These are phyloP conservation scores for Ogataea degrootiae DNA, from an alignment of 805 yeast genomes.

Conservation along the genomic window DNA sequence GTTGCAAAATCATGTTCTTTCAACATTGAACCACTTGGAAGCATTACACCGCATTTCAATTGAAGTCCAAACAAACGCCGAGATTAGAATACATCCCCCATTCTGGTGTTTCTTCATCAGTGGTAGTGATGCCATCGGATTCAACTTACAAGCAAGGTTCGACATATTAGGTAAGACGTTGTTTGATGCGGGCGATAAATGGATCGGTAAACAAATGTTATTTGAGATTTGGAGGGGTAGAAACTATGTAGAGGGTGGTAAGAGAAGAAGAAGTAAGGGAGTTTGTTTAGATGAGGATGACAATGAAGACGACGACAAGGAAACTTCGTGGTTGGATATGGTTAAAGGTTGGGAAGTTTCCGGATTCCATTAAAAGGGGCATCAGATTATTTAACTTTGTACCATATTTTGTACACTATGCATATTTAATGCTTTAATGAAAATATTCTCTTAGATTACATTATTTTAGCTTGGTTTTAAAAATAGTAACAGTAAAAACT, in stretches of 20 bases:
- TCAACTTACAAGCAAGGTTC: slow-evolving; percentile 27
- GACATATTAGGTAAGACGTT: slow-evolving; percentile 31
- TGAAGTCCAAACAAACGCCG: slow-evolving; percentile 14
- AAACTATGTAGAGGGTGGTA: slow-evolving; percentile 11
- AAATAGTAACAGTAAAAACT: background rate
- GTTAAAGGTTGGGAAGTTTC: slow-evolving; percentile 48
- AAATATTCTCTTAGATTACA: background rate
- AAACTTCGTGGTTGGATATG: slow-evolving; percentile 48
- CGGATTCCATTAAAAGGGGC: slow-evolving; percentile 21
- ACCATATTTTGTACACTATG: background rate
- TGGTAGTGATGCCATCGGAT: slow-evolving; percentile 36
- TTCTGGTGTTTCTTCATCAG: slow-evolving; percentile 47
- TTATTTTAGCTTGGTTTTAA: background rate
- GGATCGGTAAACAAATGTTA: slow-evolving; percentile 53
- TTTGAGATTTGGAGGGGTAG: slow-evolving; percentile 47
- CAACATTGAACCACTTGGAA: slow-evolving; percentile 34
- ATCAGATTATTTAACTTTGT: background rate
- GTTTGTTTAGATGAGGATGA: slow-evolving; percentile 3
- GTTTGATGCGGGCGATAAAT: slow-evolving; percentile 36
- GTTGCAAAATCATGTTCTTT: slow-evolving; percentile 33
- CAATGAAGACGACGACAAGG: slow-evolving; percentile 26
- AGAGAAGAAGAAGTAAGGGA: background rate
- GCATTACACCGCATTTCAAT: slow-evolving; percentile 20
- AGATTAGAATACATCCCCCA: slow-evolving; percentile 32
- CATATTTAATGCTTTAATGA: background rate